Conservation (phyloP, 2,329 filamentous ascomycete genomes). For the Neonectria coccinea region DNA sequence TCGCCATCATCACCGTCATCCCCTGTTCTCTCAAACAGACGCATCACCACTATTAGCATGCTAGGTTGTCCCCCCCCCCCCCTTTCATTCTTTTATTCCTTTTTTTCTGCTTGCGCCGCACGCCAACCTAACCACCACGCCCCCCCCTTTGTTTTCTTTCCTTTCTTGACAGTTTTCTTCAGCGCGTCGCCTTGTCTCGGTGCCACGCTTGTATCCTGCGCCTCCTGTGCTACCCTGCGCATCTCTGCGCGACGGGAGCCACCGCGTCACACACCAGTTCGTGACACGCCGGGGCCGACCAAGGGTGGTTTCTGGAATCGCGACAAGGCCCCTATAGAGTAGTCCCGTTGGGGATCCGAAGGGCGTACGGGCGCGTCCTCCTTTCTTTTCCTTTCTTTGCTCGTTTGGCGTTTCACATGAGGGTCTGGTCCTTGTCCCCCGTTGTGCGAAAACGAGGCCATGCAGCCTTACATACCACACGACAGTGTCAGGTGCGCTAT, state of each 20-base stretch:
- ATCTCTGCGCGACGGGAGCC: background rate
- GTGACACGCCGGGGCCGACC: slow-evolving; percentile 30
- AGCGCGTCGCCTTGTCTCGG: background rate
- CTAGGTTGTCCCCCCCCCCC: no score
- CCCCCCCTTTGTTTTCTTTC: slow-evolving; percentile 22
- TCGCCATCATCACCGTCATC: background rate
- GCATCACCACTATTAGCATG: background rate
- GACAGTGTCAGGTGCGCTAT: slow-evolving; percentile 41
- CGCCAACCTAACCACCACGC: slow-evolving; percentile 15
- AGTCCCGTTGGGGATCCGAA: slow-evolving; percentile 16
- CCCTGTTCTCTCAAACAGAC: background rate
- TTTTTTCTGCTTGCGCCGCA: slow-evolving; percentile 15
- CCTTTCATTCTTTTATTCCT: background rate
- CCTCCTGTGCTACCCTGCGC: slow-evolving; percentile 8
- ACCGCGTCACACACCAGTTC: slow-evolving; percentile 26
- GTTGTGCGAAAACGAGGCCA: slow-evolving; percentile 39
- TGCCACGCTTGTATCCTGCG: background rate
- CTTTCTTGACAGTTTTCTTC: background rate
- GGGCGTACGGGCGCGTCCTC: background rate
- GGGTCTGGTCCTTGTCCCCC: background rate
- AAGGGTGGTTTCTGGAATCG: slow-evolving; percentile 36
- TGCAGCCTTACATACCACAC: slow-evolving; percentile 34
- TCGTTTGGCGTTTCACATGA: slow-evolving; percentile 10
- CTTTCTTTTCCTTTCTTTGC: background rate
- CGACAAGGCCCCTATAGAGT: slow-evolving; percentile 40